phyloP scores from a whole-genome alignment of 108 stramenopile species.

The Skeletonema tropicum region DNA sequence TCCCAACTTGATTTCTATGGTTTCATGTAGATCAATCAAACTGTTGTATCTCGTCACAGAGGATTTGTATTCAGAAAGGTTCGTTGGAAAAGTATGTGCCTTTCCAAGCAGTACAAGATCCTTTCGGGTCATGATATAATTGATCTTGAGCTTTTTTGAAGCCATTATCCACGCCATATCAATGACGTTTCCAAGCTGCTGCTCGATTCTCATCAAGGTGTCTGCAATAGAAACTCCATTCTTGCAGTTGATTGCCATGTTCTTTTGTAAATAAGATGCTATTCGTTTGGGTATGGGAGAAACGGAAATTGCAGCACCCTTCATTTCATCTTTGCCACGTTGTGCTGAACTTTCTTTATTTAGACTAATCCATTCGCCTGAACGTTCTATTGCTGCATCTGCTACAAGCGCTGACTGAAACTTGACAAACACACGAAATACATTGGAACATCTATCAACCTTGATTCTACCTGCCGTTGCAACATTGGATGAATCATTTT shows the following conservation, averaged over 20 bases:
- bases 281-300: slow-evolving; percentile 29
- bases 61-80: slow-evolving; percentile 32
- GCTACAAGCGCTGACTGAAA: slow-evolving; percentile 63
- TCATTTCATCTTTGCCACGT: slow-evolving; percentile 18
- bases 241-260: slow-evolving; percentile 33
- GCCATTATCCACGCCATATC: slow-evolving; percentile 41
- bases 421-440: slow-evolving; percentile 63
- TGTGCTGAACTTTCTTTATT: slow-evolving; percentile 5
- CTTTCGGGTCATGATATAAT: not conserved
- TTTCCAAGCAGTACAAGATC: not conserved
- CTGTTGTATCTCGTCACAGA: slow-evolving; percentile 59
- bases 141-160: slow-evolving; percentile 29
- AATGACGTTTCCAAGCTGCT: slow-evolving; percentile 13
- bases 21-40: slow-evolving; percentile 54
- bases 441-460: slow-evolving; percentile 20
- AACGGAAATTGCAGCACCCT: slow-evolving; percentile 42
- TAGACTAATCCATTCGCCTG: slow-evolving; percentile 68
- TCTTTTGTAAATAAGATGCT: slow-evolving; percentile 49
- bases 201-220: slow-evolving; percentile 23
- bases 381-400: slow-evolving; percentile 64
- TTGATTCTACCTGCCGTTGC: slow-evolving; percentile 2
- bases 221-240: slow-evolving; percentile 30
- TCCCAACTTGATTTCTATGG: slow-evolving; percentile 27
- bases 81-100: slow-evolving; percentile 11
- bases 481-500: slow-evolving; percentile 6